These are phyloP conservation scores for Plectosphaerella plurivora DNA, from an alignment of 2,329 filamentous ascomycete genomes.

Conservation along the genomic window DNA sequence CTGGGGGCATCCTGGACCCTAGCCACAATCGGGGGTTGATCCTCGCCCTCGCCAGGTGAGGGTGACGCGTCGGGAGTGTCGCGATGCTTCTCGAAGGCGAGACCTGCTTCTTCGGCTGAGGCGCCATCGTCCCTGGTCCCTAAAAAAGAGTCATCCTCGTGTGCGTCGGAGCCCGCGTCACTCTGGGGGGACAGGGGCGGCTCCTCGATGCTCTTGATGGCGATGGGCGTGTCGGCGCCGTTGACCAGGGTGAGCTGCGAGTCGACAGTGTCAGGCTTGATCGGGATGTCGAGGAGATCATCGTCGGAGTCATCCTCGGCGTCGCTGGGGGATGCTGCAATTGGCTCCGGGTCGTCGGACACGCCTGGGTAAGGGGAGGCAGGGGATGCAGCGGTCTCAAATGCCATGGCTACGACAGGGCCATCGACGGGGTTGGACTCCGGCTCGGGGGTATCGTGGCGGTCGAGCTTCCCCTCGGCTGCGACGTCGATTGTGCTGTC, in stretches of 20 bases:
- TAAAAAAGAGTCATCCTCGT: slow-evolving; percentile 2
- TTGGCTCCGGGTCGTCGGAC: no score
- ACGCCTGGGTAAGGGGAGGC: no score
- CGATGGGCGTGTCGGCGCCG: slow-evolving; percentile 1
- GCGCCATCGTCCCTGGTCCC: background rate
- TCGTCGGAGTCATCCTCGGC: background rate
- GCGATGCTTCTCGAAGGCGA: background rate
- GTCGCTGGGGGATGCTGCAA: background rate
- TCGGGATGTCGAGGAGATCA: background rate
- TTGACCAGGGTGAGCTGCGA: background rate
- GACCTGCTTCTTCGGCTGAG: slow-evolving; percentile 1
- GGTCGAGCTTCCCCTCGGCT: no score
- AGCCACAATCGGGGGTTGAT: background rate
- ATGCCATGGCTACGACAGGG: no score
- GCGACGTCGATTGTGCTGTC: no score
- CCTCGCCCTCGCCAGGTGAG: slow-evolving; percentile 1
- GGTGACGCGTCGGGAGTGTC: background rate
- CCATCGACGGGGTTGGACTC: no score
- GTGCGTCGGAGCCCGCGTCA: background rate
- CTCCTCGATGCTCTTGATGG: background rate
- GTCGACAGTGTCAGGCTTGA: background rate
- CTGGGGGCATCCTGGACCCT: background rate
- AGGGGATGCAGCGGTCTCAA: no score
- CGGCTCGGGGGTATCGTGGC: no score
- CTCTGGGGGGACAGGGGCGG: background rate